Evolutionary conservation across 2,329 filamentous ascomycete species (phyloP), one percentile per base, ranked within the genome.

Genomic region (Botrytis pseudocinerea): DNA sequence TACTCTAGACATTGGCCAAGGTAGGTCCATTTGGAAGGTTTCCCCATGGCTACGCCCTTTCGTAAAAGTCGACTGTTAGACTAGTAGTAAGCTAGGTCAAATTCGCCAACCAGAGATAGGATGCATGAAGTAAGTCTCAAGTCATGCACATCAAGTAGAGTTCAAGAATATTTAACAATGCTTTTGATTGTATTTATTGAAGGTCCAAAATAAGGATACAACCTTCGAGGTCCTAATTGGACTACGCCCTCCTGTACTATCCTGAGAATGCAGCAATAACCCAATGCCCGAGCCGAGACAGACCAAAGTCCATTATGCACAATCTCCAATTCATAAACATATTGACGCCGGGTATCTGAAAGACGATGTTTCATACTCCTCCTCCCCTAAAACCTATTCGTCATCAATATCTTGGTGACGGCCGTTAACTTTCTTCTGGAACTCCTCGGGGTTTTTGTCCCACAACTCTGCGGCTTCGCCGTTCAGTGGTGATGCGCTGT

Each of bases 381-480:
- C 35, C 22, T 65, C 18, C n/a, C 48, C 35, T 9, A 32, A 66
- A 44, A 48, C n/a, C 60, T 42, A 72, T 72, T 91, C 89, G 75
- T 91, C 90, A 75, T 91, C 90, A 42, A 91, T 82, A 76, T 91
- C 90, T 64, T 85, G 85, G 82, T 92, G 89, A 74, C 90, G 86
- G 66, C 84, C 88, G 76, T 88, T 79, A 48, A 92, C 89, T 84
- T 91, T 91, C 77, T 89, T 89, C 88, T 97, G 94, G 87, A 96
- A 98, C 82, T 97, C 93, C 63, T 89, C 90, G 54, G 90, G 86
- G 82, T 98, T 90, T 78, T 91, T 94, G 82, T 98, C 95, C 95
- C 96, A 99, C 60, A 99, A 87, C 82, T 97, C 93, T 25, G 97
- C 96, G 44, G 96, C 96, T 83, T 99, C 95, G 74, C 94, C 97